Percentiles rank a stretch among this genome's conserved stretches.
Evolutionary conservation across 225 moss, liverwort and hornwort genomes (phyloP).

Genomic region (Marchantia paleacea): DNA sequence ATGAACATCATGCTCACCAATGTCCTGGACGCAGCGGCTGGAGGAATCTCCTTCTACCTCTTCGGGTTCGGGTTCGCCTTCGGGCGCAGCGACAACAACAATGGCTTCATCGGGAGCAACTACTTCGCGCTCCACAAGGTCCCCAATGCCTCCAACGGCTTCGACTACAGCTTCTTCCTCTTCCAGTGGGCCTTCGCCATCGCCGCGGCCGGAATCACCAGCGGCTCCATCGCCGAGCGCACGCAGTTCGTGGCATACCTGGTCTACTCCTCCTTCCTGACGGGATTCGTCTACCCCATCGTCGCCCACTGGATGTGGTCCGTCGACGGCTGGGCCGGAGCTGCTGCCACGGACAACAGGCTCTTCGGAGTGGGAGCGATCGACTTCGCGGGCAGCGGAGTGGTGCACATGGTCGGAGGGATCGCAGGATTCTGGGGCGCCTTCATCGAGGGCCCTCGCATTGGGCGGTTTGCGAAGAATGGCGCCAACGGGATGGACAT

Average conservation of each 20-base stretch:
- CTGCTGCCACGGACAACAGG: background rate
- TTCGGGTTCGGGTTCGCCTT: slow-evolving; percentile 88
- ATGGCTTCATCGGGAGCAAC: slow-evolving; percentile 80
- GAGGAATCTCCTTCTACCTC: slow-evolving; percentile 80
- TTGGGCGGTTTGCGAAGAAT: slow-evolving; percentile 51
- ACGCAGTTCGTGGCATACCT: slow-evolving; percentile 51
- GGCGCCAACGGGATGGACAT: slow-evolving; percentile 52
- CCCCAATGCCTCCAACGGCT: slow-evolving; percentile 21
- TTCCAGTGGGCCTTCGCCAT: slow-evolving; percentile 61
- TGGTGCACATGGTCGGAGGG: slow-evolving; percentile 58
- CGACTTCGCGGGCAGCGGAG: slow-evolving; percentile 54
- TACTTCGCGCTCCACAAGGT: slow-evolving; percentile 44
- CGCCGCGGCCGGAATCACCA: slow-evolving; percentile 49
- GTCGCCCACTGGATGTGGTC: slow-evolving; percentile 55
- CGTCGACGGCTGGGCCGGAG: slow-evolving; percentile 40
- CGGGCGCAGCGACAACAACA: slow-evolving; percentile 43
- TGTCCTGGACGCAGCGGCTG: slow-evolving; percentile 80
- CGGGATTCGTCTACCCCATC: slow-evolving; percentile 48
- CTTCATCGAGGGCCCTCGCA: slow-evolving; percentile 49
- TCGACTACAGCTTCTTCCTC: slow-evolving; percentile 50
- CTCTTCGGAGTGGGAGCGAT: slow-evolving; percentile 44
- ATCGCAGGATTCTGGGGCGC: slow-evolving; percentile 53
- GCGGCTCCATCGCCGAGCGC: slow-evolving; percentile 50
- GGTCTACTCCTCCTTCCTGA: slow-evolving; percentile 48
- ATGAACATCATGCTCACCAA: slow-evolving; percentile 97